A percentile compares a stretch with the other conserved stretches of the same genome.
phyloP scores from a whole-genome alignment of 1,284 basidiomycete genomes.

The Pyrrhoderma lamaoense region DNA sequence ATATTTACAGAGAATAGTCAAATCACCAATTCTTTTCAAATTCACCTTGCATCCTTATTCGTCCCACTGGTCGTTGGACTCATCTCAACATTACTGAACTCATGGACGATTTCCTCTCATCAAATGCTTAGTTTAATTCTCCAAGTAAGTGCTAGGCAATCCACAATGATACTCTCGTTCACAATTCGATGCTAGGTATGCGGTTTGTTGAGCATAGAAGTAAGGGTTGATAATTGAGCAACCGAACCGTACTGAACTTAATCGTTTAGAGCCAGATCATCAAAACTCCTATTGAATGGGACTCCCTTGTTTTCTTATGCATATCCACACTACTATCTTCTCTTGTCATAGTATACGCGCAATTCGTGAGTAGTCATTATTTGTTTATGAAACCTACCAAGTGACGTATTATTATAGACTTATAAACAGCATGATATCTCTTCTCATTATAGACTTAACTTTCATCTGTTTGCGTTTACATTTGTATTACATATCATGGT shows the following conservation, averaged over 20 bases:
- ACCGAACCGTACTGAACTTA: too few relatives aligned
- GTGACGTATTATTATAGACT: slow-evolving; percentile 17
- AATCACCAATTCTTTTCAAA: slow-evolving; percentile 15
- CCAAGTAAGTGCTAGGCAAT: slow-evolving; percentile 19
- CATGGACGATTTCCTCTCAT: slow-evolving; percentile 11
- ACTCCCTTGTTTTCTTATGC: slow-evolving; percentile 1
- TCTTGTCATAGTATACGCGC: neutral
- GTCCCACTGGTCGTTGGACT: slow-evolving; percentile 18
- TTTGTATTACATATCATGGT: slow-evolving; percentile 13
- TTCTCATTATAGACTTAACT: slow-evolving; percentile 18
- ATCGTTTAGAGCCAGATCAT: neutral
- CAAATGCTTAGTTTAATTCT: slow-evolving; percentile 23
- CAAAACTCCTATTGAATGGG: neutral
- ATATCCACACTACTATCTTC: slow-evolving; percentile 6
- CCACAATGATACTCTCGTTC: neutral
- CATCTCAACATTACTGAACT: slow-evolving; percentile 12
- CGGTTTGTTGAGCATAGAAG: slow-evolving; percentile 18
- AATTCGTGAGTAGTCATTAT: slow-evolving; percentile 1
- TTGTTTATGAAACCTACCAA: neutral
- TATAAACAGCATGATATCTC: slow-evolving; percentile 19
- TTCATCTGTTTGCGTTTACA: slow-evolving; percentile 19
- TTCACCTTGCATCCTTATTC: slow-evolving; percentile 18
- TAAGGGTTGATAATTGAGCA: neutral
- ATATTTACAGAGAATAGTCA: neutral
- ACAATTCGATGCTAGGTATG: slow-evolving; percentile 20